These are phyloP conservation scores for Parascedosporium putredinis DNA, from an alignment of 2,329 filamentous ascomycete species.

Conservation along the genomic window DNA sequence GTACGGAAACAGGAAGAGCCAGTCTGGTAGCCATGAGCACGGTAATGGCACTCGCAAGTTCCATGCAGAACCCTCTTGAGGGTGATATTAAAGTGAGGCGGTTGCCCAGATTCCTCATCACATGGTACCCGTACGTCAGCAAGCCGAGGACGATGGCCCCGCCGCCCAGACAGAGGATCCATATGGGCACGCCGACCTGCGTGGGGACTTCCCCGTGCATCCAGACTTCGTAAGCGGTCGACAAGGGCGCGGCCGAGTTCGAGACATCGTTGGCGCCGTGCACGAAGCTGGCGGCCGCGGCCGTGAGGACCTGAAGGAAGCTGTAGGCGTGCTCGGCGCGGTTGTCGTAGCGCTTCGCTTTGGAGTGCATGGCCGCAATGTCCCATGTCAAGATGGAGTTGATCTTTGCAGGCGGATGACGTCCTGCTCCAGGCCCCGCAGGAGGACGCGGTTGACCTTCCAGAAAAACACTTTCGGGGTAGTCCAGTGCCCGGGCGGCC, in stretches of 20 bases:
- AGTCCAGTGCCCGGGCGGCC: slow-evolving; percentile 29
- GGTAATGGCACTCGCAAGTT: slow-evolving; percentile 39
- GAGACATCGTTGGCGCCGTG: slow-evolving; percentile 47
- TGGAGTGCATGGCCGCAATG: slow-evolving; percentile 36
- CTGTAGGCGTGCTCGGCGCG: slow-evolving; percentile 40
- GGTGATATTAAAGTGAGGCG: slow-evolving; percentile 45
- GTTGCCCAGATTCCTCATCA: slow-evolving; percentile 48
- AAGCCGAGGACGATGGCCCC: slow-evolving; percentile 43
- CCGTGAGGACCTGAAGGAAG: slow-evolving; percentile 37
- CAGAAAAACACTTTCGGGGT: slow-evolving; percentile 28
- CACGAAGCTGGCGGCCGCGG: slow-evolving; percentile 43
- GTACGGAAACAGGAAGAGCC: slow-evolving; percentile 33
- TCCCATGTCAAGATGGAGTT: slow-evolving; percentile 37
- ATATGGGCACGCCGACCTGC: slow-evolving; percentile 32
- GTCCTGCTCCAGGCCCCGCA: slow-evolving; percentile 38
- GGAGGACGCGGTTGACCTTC: slow-evolving; percentile 28
- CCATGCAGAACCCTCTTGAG: slow-evolving; percentile 40
- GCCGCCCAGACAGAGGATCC: slow-evolving; percentile 39
- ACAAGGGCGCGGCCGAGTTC: slow-evolving; percentile 40
- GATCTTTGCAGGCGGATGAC: slow-evolving; percentile 34
- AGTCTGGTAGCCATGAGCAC: slow-evolving; percentile 43
- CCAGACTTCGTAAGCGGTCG: slow-evolving; percentile 42
- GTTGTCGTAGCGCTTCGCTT: slow-evolving; percentile 41
- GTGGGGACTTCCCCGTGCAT: slow-evolving; percentile 25
- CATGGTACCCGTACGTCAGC: slow-evolving; percentile 52